phyloP scores from a whole-genome alignment of 257 asterid genomes.

The Lavandula angustifolia region DNA sequence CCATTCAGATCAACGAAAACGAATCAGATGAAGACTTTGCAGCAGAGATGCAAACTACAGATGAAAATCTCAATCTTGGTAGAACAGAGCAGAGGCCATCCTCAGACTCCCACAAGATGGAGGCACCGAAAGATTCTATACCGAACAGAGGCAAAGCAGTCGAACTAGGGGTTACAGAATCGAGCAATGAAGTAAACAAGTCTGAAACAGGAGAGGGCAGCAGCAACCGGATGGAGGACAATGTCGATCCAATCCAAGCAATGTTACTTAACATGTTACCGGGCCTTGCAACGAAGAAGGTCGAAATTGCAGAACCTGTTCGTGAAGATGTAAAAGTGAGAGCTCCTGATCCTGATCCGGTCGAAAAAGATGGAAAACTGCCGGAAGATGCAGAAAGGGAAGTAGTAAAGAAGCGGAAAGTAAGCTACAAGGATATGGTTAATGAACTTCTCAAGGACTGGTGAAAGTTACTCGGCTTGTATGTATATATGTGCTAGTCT shows the following conservation, averaged over 20 bases:
- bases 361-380: constrained; percentile 33
- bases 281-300: constrained; percentile 43
- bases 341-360: constrained; percentile 10
- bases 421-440: constrained; percentile 83
- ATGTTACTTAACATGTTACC: constrained; percentile 65
- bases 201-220: constrained; percentile 34
- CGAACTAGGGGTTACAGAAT: constrained; percentile 35
- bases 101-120: constrained; percentile 35
- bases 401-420: constrained; percentile 75
- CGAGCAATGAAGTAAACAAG: constrained; percentile 30
- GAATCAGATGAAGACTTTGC: constrained; percentile 32
- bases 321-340: constrained; percentile 30
- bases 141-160: constrained; percentile 36
- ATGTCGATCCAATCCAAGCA: constrained; percentile 66
- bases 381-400: constrained; percentile 35
- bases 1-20: constrained; percentile 32
- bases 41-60: constrained; percentile 26
- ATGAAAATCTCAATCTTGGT: constrained; percentile 20
- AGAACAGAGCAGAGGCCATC: constrained; percentile 6
- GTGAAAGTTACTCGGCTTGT: constrained; percentile 41
- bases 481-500: background rate
- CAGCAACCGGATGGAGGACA: constrained; percentile 37
- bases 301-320: constrained; percentile 23
- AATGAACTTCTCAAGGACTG: constrained; percentile 70
- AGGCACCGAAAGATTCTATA: constrained; percentile 30